These are phyloP conservation scores for Paramecium tetraurelia DNA, from an alignment of 73 alveolate genomes.

Conservation along the genomic window DNA sequence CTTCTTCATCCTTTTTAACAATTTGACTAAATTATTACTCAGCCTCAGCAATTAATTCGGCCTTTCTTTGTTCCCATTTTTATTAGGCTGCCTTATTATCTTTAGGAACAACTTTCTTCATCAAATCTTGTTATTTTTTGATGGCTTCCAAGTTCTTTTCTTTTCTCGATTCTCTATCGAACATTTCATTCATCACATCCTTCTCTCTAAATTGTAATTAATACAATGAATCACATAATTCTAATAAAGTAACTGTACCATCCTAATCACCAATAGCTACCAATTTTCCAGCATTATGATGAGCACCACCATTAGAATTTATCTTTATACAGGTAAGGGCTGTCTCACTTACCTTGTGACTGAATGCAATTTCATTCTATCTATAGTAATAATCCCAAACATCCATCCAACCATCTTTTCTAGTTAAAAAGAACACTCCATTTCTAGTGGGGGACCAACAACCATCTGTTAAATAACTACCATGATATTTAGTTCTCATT, in stretches of 20 bases:
- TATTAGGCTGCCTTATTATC: conserved; percentile 44
- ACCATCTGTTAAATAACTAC: conserved; percentile 95
- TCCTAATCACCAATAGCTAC: conserved; percentile 94
- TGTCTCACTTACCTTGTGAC: conserved; percentile 77
- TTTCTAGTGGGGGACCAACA: conserved; percentile 97
- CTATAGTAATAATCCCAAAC: conserved; percentile 94
- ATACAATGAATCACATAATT: conserved; percentile 81
- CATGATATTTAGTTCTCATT: conserved; percentile 94
- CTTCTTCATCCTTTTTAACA: conserved; percentile 33
- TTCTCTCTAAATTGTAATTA: conserved; percentile 79
- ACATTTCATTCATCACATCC: conserved; percentile 73
- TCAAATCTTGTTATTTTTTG: conserved; percentile 66
- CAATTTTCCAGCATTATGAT: conserved; percentile 67
- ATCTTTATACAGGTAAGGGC: conserved; percentile 65
- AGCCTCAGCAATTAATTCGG: conserved; percentile 50
- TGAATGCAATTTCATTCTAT: conserved; percentile 90
- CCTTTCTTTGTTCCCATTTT: conserved; percentile 64
- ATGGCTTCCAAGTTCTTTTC: conserved; percentile 87
- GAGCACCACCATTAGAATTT: conserved; percentile 63
- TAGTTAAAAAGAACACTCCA: conserved; percentile 94
- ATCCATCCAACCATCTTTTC: conserved; percentile 92
- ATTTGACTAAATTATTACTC: conserved; percentile 10
- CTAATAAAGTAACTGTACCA: conserved; percentile 91
- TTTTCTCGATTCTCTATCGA: conserved; percentile 89
- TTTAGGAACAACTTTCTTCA: conserved; percentile 53